Evolutionary conservation across 2,329 filamentous ascomycete species (phyloP).

Genomic region (Ceratocystis alfenasii): DNA sequence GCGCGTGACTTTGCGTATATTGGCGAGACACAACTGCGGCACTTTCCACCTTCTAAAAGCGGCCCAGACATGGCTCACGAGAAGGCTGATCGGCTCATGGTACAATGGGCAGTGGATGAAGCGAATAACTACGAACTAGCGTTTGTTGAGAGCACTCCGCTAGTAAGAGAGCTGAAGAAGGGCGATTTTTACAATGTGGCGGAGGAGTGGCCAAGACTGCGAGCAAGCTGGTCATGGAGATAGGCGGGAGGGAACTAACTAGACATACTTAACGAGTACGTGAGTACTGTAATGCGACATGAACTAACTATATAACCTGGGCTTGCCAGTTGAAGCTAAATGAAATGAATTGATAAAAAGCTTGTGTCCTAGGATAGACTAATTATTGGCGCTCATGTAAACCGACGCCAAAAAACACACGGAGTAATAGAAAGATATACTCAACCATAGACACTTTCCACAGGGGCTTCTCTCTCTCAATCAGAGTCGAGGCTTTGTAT

Average conservation of each 20-base stretch:
- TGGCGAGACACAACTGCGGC: constrained; percentile 17
- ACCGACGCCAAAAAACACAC: background rate
- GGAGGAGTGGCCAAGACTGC: constrained; percentile 1
- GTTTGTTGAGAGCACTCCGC: constrained; percentile 21
- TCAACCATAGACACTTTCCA: too few relatives aligned
- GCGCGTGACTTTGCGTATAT: constrained; percentile 20
- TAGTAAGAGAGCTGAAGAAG: constrained; percentile 10
- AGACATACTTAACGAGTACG: background rate
- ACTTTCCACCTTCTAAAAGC: constrained; percentile 19
- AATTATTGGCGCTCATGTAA: background rate
- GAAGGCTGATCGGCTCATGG: constrained; percentile 18
- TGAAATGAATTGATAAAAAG: background rate
- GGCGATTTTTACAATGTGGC: constrained; percentile 21
- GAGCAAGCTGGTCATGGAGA: background rate
- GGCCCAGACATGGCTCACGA: constrained; percentile 15
- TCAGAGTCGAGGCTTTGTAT: too few relatives aligned
- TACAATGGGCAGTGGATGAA: constrained; percentile 21
- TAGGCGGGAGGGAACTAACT: background rate
- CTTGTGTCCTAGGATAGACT: constrained; percentile 24
- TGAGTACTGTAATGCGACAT: background rate
- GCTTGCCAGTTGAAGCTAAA: background rate
- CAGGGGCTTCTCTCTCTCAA: too few relatives aligned
- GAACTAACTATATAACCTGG: background rate
- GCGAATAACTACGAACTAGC: constrained; percentile 19
- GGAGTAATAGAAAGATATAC: too few relatives aligned